phyloP scores from a whole-genome alignment of 805 yeast genomes.

The Yamadazyma ubonensis region DNA sequence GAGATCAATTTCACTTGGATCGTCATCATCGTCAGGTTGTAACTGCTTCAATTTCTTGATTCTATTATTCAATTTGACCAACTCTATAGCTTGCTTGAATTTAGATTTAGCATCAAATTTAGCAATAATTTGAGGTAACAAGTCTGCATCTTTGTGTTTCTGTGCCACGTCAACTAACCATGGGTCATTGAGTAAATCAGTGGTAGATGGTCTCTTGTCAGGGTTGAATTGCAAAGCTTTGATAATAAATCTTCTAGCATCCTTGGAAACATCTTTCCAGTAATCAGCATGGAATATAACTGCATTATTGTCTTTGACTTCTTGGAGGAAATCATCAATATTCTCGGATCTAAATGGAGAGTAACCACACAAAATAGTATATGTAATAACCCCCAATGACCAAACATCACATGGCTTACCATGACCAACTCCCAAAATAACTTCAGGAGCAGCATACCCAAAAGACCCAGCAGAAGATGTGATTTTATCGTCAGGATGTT shows the following conservation, averaged over 20 bases:
- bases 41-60: constrained; percentile 66
- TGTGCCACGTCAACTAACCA: constrained; percentile 62
- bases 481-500: constrained; percentile 57
- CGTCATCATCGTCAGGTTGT: constrained; percentile 58
- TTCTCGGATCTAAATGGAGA: constrained; percentile 88
- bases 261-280: constrained; percentile 78
- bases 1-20: constrained; percentile 45
- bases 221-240: constrained; percentile 71
- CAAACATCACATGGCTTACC: constrained; percentile 96
- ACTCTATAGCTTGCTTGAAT: constrained; percentile 81
- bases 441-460: constrained; percentile 98
- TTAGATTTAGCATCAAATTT: constrained; percentile 83
- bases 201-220: constrained; percentile 64
- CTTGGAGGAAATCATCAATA: constrained; percentile 75
- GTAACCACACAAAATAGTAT: constrained; percentile 87
- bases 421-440: constrained; percentile 77
- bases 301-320: constrained; percentile 68
- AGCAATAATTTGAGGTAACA: constrained; percentile 76
- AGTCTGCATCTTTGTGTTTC: constrained; percentile 55
- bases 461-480: constrained; percentile 83
- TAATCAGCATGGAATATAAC: constrained; percentile 85
- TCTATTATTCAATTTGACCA: constrained; percentile 78
- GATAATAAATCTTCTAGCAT: constrained; percentile 77
- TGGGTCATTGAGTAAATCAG: constrained; percentile 61
- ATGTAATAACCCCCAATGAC: constrained; percentile 92